These are phyloP conservation scores for Yarrowia yakushimensis DNA, from an alignment of 805 yeast genomes.

Conservation along the genomic window DNA sequence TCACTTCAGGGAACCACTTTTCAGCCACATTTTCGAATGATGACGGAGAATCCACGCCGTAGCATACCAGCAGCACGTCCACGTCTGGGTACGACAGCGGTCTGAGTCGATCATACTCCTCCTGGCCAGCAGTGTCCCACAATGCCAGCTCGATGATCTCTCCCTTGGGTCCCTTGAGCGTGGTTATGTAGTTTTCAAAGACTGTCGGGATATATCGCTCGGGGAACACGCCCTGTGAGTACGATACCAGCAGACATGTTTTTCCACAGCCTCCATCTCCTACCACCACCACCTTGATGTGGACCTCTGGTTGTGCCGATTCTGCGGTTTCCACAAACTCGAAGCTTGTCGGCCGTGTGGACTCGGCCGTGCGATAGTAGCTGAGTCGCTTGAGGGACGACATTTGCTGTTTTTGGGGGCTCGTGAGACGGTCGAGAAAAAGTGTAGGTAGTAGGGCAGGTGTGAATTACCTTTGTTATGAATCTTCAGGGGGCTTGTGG, in stretches of 20 bases:
- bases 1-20: constrained; percentile 84
- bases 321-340: not conserved
- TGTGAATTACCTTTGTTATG: not conserved
- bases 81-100: constrained; percentile 79
- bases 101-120: constrained; percentile 75
- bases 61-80: constrained; percentile 71
- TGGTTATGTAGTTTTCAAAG: constrained; percentile 71
- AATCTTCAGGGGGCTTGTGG: not conserved
- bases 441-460: not conserved
- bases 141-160: constrained; percentile 64
- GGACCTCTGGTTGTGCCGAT: constrained; percentile 34
- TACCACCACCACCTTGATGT: constrained; percentile 67
- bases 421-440: not conserved
- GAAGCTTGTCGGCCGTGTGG: not conserved
- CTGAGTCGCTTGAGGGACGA: constrained; percentile 19
- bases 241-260: constrained; percentile 65
- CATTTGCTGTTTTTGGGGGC: not conserved
- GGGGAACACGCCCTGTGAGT: constrained; percentile 68
- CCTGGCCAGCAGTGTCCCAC: constrained; percentile 93
- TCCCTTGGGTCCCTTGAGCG: constrained; percentile 47
- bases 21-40: constrained; percentile 72
- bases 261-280: constrained; percentile 95
- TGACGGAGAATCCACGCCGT: constrained; percentile 58
- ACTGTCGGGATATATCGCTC: constrained; percentile 75
- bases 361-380: constrained; percentile 3